phyloP scores from a whole-genome alignment of 2,329 filamentous ascomycete genomes.

The Colletotrichum destructivum region DNA sequence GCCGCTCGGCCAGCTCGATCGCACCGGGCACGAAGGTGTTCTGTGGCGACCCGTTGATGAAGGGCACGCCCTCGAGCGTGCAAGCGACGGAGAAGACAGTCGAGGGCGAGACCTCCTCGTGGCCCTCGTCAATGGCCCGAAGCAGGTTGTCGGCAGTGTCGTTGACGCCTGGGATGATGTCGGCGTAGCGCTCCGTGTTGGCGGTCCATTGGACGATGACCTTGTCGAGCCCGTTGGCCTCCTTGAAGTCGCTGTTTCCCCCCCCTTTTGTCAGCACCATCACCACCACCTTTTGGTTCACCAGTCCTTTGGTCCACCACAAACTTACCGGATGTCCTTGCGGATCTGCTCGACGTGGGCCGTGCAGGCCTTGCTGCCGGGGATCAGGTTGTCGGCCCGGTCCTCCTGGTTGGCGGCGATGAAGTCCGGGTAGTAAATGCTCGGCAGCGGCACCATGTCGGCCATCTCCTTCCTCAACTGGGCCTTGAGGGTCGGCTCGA shows the following conservation, averaged over 20 bases:
- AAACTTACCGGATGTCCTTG: conserved; percentile 79
- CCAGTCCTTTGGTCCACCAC: too few relatives aligned
- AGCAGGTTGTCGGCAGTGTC: conserved; percentile 96
- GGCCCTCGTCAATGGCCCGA: conserved; percentile 86
- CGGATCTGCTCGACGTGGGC: conserved; percentile 95
- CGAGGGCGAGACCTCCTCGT: conserved; percentile 93
- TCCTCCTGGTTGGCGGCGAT: conserved; percentile 99
- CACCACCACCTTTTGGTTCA: too few relatives aligned
- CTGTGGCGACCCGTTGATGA: conserved; percentile 99
- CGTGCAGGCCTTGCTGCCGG: conserved; percentile 86
- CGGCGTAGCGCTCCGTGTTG: conserved; percentile 97
- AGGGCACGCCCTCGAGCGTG: conserved; percentile 90
- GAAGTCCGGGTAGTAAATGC: conserved; percentile 99
- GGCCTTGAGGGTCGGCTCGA: conserved; percentile 94
- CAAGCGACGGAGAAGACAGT: conserved; percentile 96
- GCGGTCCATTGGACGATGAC: conserved; percentile 98
- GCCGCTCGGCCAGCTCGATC: conserved; percentile 88
- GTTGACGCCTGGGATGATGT: conserved; percentile 90
- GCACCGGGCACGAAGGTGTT: conserved; percentile 98
- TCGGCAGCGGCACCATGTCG: conserved; percentile 88
- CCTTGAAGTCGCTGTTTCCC: conserved; percentile 83
- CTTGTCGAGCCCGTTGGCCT: conserved; percentile 87
- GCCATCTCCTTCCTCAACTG: conserved; percentile 95
- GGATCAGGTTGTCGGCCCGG: conserved; percentile 90
- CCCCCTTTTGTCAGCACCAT: conserved; percentile 27